These are phyloP conservation scores for Viola odorata DNA, from an alignment of 345 rosid species.

Conservation along the genomic window DNA sequence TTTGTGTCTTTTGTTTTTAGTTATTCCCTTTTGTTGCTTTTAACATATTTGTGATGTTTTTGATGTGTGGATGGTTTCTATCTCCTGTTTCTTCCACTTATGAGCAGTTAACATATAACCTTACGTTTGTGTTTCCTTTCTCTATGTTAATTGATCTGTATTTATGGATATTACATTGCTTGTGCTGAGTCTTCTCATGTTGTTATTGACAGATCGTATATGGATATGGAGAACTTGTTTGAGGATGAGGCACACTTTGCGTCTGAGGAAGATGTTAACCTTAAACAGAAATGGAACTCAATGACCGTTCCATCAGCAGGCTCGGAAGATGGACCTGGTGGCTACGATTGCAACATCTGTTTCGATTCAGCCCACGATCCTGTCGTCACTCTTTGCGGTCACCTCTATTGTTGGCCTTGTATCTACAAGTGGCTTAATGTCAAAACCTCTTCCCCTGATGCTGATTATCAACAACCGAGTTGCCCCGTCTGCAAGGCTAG, in stretches of 20 bases:
- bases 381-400: conserved; percentile 33
- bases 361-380: conserved; percentile 30
- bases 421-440: conserved; percentile 28
- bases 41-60: too few relatives aligned
- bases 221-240: conserved; percentile 35
- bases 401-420: conserved; percentile 33
- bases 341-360: conserved; percentile 30
- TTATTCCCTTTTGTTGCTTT: too few relatives aligned
- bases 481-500: conserved; percentile 33
- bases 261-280: conserved; percentile 23
- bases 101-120: too few relatives aligned
- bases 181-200: background rate
- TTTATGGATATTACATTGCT: background rate
- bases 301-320: conserved; percentile 13
- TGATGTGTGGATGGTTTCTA: too few relatives aligned
- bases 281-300: conserved; percentile 36
- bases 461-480: conserved; percentile 12
- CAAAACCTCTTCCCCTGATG: conserved; percentile 11
- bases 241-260: conserved; percentile 32
- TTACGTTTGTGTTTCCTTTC: too few relatives aligned
- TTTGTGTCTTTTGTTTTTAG: too few relatives aligned
- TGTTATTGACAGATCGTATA: conserved; percentile 20
- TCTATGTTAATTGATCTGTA: too few relatives aligned
- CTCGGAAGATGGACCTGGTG: conserved; percentile 1
- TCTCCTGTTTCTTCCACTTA: too few relatives aligned